phyloP scores from a whole-genome alignment of 73 alveolate species.

The Tetrahymena borealis region DNA sequence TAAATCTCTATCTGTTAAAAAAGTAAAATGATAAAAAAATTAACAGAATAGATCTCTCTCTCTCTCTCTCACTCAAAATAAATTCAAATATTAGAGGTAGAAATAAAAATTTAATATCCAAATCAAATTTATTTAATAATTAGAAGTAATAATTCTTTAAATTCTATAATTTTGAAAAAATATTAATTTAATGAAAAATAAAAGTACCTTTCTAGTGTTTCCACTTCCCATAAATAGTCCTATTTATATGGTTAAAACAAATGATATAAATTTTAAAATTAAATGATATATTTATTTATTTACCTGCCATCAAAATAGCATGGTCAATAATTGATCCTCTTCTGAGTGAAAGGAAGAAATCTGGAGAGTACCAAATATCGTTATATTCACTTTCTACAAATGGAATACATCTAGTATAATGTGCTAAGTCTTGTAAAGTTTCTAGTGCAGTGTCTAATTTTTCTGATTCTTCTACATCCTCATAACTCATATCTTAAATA shows the following conservation, averaged over 20 bases:
- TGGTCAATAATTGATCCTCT: constrained; percentile 50
- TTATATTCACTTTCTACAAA: constrained; percentile 25
- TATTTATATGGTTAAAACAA: not conserved
- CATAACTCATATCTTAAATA: constrained; percentile 10
- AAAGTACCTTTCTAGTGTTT: not conserved
- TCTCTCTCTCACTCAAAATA: constrained; percentile 29
- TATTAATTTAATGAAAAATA: too few relatives aligned
- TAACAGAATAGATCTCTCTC: not conserved
- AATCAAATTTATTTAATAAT: too few relatives aligned
- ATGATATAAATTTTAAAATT: not conserved
- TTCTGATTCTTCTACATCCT: constrained; percentile 14
- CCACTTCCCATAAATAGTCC: not conserved
- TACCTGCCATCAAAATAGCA: constrained; percentile 50
- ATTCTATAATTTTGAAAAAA: too few relatives aligned
- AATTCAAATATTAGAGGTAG: too few relatives aligned
- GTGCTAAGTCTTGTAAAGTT: constrained; percentile 38
- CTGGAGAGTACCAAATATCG: constrained; percentile 55
- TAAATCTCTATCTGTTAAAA: too few relatives aligned
- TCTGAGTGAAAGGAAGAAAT: constrained; percentile 35
- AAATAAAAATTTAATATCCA: too few relatives aligned
- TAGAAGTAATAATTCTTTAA: too few relatives aligned
- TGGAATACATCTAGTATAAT: constrained; percentile 46
- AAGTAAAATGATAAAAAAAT: too few relatives aligned
- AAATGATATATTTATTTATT: not conserved
- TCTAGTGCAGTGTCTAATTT: constrained; percentile 20